Base-by-base conservation (phyloP, 2,329 filamentous ascomycete species). In the Paraphaeosphaeria minitans region DNA sequence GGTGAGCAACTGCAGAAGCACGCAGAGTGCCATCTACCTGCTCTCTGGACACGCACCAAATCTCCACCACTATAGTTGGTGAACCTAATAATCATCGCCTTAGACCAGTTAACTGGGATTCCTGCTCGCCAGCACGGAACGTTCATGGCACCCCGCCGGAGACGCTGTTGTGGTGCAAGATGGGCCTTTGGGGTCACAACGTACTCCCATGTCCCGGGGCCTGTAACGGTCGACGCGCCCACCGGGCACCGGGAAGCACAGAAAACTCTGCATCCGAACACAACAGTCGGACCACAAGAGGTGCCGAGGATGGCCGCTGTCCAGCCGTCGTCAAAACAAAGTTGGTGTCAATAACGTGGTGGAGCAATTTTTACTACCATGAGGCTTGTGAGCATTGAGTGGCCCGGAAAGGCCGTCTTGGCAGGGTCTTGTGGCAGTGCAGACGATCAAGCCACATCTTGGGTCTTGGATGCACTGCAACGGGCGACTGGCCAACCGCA, bases 71-170 rank as follows among this genome's bases (percentile, higher is more conserved):
- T 19, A 53, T 45, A 13, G 41, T 27, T 16, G 27, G 46, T 52
- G 29, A 52, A 47, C 39, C 46, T 33, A 22, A 29, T 33, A 13
- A 52, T 53, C 27, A 12, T 43, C 37, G n/a, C 31, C 27, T 33
- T 22, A 31, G 13, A 53, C 57, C 52, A 53, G 54, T 55, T n/a
- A 22, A 13, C 41, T 48, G 48, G 50, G 29, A 52, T 19, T 31
- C 21, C 9, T 21, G 29, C 13, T 6, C 29, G 14, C 35, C 24
- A 16, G 14, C 45, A 27, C 24, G 24, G 24, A 27, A 27, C 24
- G 24, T 3, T 6, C 24, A 27, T 27, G 24, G 6, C 6, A 27
- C 24, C 24, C 24, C n/a, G n/a, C 46, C 31, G 46, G 6, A 37
- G 35, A 16, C 13, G 35, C 9, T 14, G 10, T 50, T 14, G 22